phyloP scores from a whole-genome alignment of 1,284 basidiomycete genomes.

The Coniferiporia sulphurascens region DNA sequence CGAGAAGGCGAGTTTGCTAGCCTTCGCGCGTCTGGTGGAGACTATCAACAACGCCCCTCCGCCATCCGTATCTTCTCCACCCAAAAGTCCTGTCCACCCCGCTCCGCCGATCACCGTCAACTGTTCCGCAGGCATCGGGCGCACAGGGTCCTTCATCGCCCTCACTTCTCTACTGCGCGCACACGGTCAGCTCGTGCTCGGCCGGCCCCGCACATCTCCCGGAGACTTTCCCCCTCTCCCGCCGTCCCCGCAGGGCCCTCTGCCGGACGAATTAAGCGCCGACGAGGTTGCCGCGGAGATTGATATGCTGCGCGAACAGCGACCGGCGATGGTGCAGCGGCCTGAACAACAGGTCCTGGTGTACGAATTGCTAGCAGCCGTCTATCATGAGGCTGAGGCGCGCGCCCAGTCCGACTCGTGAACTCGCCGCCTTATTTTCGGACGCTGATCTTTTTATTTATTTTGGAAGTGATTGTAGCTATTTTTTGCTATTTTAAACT shows the following conservation, averaged over 20 bases:
- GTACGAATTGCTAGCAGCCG: constrained; percentile 54
- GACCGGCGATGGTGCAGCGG: constrained; percentile 78
- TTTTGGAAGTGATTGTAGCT: neutral
- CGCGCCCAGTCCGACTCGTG: neutral
- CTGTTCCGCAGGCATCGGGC: constrained; percentile 86
- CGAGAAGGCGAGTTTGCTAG: constrained; percentile 51
- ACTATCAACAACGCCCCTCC: constrained; percentile 43
- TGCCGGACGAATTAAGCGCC: constrained; percentile 42
- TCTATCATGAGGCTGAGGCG: constrained; percentile 21
- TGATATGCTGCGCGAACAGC: constrained; percentile 73
- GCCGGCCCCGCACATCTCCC: constrained; percentile 14
- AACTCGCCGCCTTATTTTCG: neutral
- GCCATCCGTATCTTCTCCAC: constrained; percentile 19
- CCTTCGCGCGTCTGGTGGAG: constrained; percentile 62
- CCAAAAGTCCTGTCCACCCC: constrained; percentile 30
- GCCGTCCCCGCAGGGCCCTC: constrained; percentile 50
- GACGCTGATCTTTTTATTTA: neutral
- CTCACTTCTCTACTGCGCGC: constrained; percentile 66
- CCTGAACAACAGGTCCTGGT: constrained; percentile 61
- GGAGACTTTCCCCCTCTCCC: constrained; percentile 29
- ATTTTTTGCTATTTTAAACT: neutral
- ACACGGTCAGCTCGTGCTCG: constrained; percentile 43
- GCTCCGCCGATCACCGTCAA: constrained; percentile 78
- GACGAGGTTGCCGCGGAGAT: constrained; percentile 71
- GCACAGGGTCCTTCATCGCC: constrained; percentile 86